A percentile compares a stretch with the other conserved stretches of the same genome.
Evolutionary conservation across 768 basidiomycete species (phyloP).

Genomic region (Astraeus odoratus): DNA sequence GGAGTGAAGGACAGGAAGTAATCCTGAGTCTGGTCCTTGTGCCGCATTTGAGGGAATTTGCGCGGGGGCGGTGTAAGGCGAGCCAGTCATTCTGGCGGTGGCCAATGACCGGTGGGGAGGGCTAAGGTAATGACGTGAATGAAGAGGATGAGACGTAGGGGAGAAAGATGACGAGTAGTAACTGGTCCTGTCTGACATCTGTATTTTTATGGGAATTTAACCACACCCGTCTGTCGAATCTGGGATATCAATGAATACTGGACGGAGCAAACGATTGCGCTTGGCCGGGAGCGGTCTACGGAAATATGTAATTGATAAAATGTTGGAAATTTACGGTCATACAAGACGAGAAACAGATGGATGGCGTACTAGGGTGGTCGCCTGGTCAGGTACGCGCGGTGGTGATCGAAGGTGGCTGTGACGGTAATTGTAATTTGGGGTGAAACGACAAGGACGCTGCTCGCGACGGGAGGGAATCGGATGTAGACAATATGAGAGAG

Average conservation of each 20-base stretch:
- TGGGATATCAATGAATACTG: conserved; percentile 13
- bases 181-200: conserved; percentile 16
- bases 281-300: conserved; percentile 26
- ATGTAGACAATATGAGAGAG: background rate
- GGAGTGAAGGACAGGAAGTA: conserved; percentile 10
- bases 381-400: conserved; percentile 24
- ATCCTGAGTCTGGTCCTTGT: conserved; percentile 12
- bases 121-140: conserved; percentile 6
- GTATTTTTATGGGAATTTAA: conserved; percentile 24
- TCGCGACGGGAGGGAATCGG: conserved; percentile 7
- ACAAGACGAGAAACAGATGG: conserved; percentile 20
- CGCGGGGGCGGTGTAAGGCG: conserved; percentile 15
- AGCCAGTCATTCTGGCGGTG: conserved; percentile 18
- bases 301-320: conserved; percentile 27
- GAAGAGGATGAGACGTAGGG: conserved; percentile 11
- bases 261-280: conserved; percentile 18
- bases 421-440: conserved; percentile 22
- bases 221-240: conserved; percentile 6
- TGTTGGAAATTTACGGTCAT: conserved; percentile 31
- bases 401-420: conserved; percentile 30
- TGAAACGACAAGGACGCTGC: conserved; percentile 17
- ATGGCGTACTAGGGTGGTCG: conserved; percentile 24
- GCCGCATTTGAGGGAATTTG: conserved; percentile 15
- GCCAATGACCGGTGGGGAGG: conserved; percentile 7
- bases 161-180: conserved; percentile 16